Percentiles rank a stretch among this genome's conserved stretches.
These are phyloP conservation scores for Boletales sp. DNA, from an alignment of 768 basidiomycete genomes.

Conservation along the genomic window DNA sequence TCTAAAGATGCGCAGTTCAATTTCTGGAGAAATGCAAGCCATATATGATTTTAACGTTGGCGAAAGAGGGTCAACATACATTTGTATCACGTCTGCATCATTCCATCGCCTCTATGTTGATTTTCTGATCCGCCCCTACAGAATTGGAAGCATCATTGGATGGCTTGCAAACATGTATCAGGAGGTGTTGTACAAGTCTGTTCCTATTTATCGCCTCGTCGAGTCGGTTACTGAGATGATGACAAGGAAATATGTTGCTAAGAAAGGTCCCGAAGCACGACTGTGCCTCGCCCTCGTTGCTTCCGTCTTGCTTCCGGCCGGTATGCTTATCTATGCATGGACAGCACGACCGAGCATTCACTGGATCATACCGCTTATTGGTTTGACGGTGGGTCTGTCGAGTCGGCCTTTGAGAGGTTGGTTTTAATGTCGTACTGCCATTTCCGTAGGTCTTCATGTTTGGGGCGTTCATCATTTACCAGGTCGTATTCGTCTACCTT, in stretches of 20 bases:
- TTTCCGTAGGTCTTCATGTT: conserved; percentile 44
- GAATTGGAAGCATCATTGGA: conserved; percentile 54
- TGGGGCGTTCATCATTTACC: conserved; percentile 51
- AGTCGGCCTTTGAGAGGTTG: not conserved
- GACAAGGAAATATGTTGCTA: conserved; percentile 25
- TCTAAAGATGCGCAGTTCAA: conserved; percentile 38
- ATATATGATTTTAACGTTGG: conserved; percentile 61
- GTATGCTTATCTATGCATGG: conserved; percentile 77
- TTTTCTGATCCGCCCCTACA: conserved; percentile 22
- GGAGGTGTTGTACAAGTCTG: conserved; percentile 48
- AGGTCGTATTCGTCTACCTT: conserved; percentile 57
- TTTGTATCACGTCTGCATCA: conserved; percentile 48
- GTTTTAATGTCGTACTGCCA: conserved; percentile 2
- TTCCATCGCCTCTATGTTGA: not conserved
- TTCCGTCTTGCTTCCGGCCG: conserved; percentile 48
- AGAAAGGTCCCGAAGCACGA: conserved; percentile 53
- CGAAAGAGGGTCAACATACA: conserved; percentile 56
- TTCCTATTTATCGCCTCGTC: not conserved
- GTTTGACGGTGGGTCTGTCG: conserved; percentile 19
- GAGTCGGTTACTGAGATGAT: conserved; percentile 4
- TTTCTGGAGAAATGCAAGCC: conserved; percentile 50
- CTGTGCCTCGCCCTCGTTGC: conserved; percentile 56
- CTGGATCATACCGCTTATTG: conserved; percentile 50
- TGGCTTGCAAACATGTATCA: conserved; percentile 45
- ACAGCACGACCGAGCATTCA: conserved; percentile 50